Evolutionary conservation across 495 filamentous ascomycete species (phyloP).

Genomic region (Penicillium goetzii): DNA sequence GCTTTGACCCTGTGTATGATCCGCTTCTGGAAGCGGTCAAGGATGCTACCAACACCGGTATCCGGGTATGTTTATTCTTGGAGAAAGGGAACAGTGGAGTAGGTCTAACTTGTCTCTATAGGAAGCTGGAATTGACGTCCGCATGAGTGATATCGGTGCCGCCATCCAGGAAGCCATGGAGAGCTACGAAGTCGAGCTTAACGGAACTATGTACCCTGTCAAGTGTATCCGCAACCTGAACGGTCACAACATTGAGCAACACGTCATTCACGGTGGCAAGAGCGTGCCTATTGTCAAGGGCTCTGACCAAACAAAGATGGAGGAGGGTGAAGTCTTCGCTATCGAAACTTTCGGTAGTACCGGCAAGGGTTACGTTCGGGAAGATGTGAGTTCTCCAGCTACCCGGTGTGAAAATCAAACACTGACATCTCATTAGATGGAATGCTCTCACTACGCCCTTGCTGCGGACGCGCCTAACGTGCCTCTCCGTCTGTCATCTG

Average conservation of each 20-base stretch:
- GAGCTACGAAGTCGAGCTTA: slow-evolving; percentile 65
- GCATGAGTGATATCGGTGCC: slow-evolving; percentile 62
- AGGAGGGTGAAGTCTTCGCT: slow-evolving; percentile 90
- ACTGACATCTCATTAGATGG: slow-evolving; percentile 48
- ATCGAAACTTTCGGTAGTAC: slow-evolving; percentile 96
- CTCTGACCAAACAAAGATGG: slow-evolving; percentile 83
- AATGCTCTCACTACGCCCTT: slow-evolving; percentile 78
- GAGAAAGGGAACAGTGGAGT: slow-evolving; percentile 5
- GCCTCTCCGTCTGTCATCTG: slow-evolving; percentile 69
- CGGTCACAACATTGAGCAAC: slow-evolving; percentile 85
- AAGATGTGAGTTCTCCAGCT: slow-evolving; percentile 63
- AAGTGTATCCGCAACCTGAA: slow-evolving; percentile 88
- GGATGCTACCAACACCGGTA: slow-evolving; percentile 65
- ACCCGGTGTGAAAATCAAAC: slow-evolving; percentile 1
- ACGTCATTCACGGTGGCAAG: slow-evolving; percentile 87
- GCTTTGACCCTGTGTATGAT: slow-evolving; percentile 65
- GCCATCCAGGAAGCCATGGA: slow-evolving; percentile 71
- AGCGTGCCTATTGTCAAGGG: slow-evolving; percentile 89
- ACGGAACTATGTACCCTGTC: slow-evolving; percentile 76
- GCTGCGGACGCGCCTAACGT: slow-evolving; percentile 66
- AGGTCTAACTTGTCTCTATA: slow-evolving; percentile 26
- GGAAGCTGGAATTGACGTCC: slow-evolving; percentile 64
- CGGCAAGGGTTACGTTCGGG: slow-evolving; percentile 80
- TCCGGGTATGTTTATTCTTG: slow-evolving; percentile 43
- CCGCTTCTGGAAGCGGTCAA: slow-evolving; percentile 62